phyloP scores from a whole-genome alignment of 2,329 filamentous ascomycete species.

The Epichloe gansuensis region DNA sequence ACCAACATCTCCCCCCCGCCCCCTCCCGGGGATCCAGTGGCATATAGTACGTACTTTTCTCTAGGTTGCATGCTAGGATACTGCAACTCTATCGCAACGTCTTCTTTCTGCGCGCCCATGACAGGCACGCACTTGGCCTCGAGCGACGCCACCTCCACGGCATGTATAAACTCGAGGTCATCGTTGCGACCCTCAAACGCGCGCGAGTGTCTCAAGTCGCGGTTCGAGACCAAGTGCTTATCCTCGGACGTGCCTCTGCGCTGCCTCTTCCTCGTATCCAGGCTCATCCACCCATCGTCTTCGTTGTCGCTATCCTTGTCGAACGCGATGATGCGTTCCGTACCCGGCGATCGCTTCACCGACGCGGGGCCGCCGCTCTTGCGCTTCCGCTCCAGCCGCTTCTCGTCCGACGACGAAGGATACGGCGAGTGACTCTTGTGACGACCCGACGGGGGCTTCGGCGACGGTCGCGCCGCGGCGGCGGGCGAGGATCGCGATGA shows the following conservation, averaged over 20 bases:
- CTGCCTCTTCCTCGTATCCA: slow-evolving; percentile 36
- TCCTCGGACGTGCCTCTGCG: slow-evolving; percentile 29
- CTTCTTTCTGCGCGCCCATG: slow-evolving; percentile 35
- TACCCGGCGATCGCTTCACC: slow-evolving; percentile 28
- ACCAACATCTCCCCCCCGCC: too few relatives aligned
- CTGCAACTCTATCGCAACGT: slow-evolving; percentile 56
- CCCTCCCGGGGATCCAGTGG: too few relatives aligned
- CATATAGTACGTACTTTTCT: slow-evolving; percentile 42
- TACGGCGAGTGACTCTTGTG: slow-evolving; percentile 30
- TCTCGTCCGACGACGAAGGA: slow-evolving; percentile 27
- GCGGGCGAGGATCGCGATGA: slow-evolving; percentile 20
- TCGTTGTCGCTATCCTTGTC: slow-evolving; percentile 38
- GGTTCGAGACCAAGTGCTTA: slow-evolving; percentile 31
- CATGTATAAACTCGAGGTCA: slow-evolving; percentile 41
- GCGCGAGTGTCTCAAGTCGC: slow-evolving; percentile 31
- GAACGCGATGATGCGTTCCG: slow-evolving; percentile 35
- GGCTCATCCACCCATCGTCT: slow-evolving; percentile 38
- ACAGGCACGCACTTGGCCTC: slow-evolving; percentile 37
- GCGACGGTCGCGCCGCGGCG: slow-evolving; percentile 24
- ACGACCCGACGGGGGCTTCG: slow-evolving; percentile 23
- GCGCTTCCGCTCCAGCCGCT: slow-evolving; percentile 32
- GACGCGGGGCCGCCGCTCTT: slow-evolving; percentile 24
- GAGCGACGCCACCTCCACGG: slow-evolving; percentile 41
- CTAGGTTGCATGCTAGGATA: slow-evolving; percentile 65
- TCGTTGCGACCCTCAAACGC: slow-evolving; percentile 32